Conservation (phyloP, 1,284 basidiomycete genomes). For the Chondrostereum purpureum region DNA sequence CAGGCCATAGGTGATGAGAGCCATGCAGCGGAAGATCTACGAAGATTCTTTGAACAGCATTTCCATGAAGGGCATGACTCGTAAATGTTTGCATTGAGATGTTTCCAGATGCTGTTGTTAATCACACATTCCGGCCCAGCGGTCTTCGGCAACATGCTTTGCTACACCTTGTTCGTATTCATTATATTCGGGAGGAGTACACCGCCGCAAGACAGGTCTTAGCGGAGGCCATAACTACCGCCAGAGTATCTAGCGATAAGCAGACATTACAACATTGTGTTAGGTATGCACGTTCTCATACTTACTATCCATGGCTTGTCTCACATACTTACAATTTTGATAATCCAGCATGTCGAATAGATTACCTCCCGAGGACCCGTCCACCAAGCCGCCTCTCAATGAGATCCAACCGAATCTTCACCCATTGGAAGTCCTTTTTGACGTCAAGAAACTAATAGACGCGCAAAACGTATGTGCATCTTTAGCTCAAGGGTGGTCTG, state of each 20-base stretch:
- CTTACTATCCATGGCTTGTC: constrained; percentile 8
- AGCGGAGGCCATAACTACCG: constrained; percentile 66
- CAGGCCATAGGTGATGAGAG: constrained; percentile 59
- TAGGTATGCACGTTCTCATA: constrained; percentile 38
- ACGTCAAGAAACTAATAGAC: constrained; percentile 59
- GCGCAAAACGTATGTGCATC: constrained; percentile 45
- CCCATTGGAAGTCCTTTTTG: constrained; percentile 68
- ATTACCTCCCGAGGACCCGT: constrained; percentile 43
- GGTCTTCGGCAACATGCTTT: constrained; percentile 73
- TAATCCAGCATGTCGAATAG: constrained; percentile 64
- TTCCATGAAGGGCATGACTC: constrained; percentile 75
- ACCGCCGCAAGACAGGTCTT: constrained; percentile 66
- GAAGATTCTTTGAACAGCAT: constrained; percentile 75
- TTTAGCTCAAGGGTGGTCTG: constrained; percentile 1
- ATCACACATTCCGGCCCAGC: constrained; percentile 29
- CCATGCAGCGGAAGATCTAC: constrained; percentile 59
- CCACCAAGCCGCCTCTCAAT: constrained; percentile 48
- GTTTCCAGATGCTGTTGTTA: neutral
- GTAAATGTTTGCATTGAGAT: constrained; percentile 32
- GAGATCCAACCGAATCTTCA: constrained; percentile 73
- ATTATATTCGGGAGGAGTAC: constrained; percentile 63
- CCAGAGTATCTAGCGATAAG: constrained; percentile 65
- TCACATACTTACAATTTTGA: constrained; percentile 9
- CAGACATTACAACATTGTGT: constrained; percentile 71
- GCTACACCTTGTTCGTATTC: constrained; percentile 70